Base-by-base conservation (phyloP, 1,284 basidiomycete species). In the Inonotus hispidus region DNA sequence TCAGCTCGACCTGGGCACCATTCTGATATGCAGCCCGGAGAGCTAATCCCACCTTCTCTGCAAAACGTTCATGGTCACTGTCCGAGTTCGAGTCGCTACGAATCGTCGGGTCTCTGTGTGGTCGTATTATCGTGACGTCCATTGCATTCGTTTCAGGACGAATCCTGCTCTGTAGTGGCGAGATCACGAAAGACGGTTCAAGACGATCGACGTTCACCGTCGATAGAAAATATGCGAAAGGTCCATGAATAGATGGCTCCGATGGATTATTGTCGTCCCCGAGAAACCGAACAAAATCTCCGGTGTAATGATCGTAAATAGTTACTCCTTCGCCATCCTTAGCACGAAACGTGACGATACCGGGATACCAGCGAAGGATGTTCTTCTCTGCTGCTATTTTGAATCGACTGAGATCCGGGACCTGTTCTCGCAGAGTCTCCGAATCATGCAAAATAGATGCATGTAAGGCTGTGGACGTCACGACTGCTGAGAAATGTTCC, bases 61-160 rank as follows among this genome's bases (percentile, higher is more conserved):
- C 78, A 65, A 84, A 90, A 8, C 70, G 69, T 25, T 68, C 66
- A 53, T 81, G 75, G 54, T 76, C 67, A 61, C 76, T 71, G 4
- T 69, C 69, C 45, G 75, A 76, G 66, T 84, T 81, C 46, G 67
- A 64, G 2, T 66, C 61, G 3, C 80, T 68, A 0, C 58, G 37
- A 39, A 66, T 61, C 11, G 72, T 70, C 1, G 87, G 87, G 69
- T 93, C 87, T 2, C 88, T 79, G 19, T 79, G 67, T 0, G 95
- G 95, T 1, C 95, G 83, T n/a, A 97, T 72, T n/a, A 93, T 74
- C 21, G 95, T 77, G 10, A 98, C 66, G 66, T 98, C 93, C 68
- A 93, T 82, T 10, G 83, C 79, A 0, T 74, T 73, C 29, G 70
- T 71, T 0, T 71, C 65, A 1, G 78, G 68, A n/a, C 77, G 74